Evolutionary conservation across 1,284 basidiomycete species (phyloP).

Genomic region (Ceratobasidium sp.): DNA sequence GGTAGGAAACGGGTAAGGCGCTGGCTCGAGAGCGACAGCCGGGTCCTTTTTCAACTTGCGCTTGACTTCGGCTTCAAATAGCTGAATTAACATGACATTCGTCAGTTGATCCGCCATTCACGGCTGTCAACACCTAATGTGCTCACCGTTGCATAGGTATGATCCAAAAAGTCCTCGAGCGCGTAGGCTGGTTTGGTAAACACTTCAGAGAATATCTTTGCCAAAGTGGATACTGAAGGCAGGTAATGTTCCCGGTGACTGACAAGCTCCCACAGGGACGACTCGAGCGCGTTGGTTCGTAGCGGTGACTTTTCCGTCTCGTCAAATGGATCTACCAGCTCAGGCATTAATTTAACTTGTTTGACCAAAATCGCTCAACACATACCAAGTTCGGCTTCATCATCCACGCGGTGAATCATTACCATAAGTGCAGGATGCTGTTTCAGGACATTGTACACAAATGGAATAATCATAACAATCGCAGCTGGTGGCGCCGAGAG

Average conservation of each 20-base stretch:
- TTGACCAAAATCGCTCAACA: not conserved
- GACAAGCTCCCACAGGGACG: slow-evolving; percentile 91
- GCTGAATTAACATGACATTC: slow-evolving; percentile 53
- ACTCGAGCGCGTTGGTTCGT: slow-evolving; percentile 79
- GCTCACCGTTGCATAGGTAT: slow-evolving; percentile 67
- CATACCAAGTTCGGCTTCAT: slow-evolving; percentile 47
- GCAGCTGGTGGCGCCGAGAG: slow-evolving; percentile 89
- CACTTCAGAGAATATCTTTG: slow-evolving; percentile 85
- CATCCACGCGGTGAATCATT: slow-evolving; percentile 82
- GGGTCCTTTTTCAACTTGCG: slow-evolving; percentile 84
- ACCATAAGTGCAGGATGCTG: slow-evolving; percentile 89
- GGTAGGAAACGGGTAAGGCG: slow-evolving; percentile 36
- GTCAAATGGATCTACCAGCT: slow-evolving; percentile 72
- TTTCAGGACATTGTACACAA: slow-evolving; percentile 95
- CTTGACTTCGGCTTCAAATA: slow-evolving; percentile 86
- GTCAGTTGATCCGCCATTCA: not conserved
- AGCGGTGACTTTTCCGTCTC: slow-evolving; percentile 74
- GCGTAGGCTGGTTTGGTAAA: slow-evolving; percentile 91
- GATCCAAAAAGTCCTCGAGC: slow-evolving; percentile 97
- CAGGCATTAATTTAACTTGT: not conserved
- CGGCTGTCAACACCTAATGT: not conserved
- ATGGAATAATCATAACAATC: slow-evolving; percentile 88
- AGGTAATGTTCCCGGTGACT: slow-evolving; percentile 86
- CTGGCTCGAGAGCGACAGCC: slow-evolving; percentile 53
- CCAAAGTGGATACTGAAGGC: slow-evolving; percentile 80